Evolutionary conservation across 2,329 filamentous ascomycete genomes (phyloP).

Genomic region (Xylariaceae sp.): DNA sequence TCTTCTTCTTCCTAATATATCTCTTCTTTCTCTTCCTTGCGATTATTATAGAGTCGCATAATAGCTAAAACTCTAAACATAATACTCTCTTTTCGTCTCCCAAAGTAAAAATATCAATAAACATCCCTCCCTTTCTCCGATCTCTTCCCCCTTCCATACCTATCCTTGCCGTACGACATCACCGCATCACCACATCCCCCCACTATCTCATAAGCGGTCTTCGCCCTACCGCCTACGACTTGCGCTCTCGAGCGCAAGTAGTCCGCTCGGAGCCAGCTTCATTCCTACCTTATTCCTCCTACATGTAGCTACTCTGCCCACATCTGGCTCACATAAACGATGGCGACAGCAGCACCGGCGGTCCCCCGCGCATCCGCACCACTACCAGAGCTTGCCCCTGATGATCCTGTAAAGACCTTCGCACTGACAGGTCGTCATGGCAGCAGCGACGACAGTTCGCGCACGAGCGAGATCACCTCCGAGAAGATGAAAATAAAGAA

Average conservation of each 20-base stretch:
- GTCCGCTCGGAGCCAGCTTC: slow-evolving; percentile 1
- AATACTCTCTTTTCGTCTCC: neutral
- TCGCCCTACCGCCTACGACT: neutral
- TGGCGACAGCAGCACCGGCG: slow-evolving; percentile 13
- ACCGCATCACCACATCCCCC: neutral
- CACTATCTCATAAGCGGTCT: neutral
- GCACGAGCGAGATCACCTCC: slow-evolving; percentile 32
- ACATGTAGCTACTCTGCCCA: neutral
- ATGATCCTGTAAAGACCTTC: slow-evolving; percentile 7
- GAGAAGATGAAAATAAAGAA: slow-evolving; percentile 29
- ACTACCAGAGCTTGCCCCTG: neutral
- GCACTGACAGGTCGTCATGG: slow-evolving; percentile 24
- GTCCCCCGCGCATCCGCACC: neutral
- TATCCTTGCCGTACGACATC: neutral
- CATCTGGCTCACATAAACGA: slow-evolving; percentile 1
- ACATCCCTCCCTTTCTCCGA: neutral
- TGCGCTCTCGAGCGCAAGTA: neutral
- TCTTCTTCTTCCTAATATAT: no score
- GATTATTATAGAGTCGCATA: neutral
- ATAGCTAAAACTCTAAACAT: slow-evolving; percentile 12
- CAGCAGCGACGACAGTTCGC: slow-evolving; percentile 33
- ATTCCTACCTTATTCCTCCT: neutral
- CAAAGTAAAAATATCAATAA: neutral
- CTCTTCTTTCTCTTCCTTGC: no score
- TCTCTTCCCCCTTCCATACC: neutral